phyloP scores from a whole-genome alignment of 106 monocot genomes.

The Amphibolis antarctica region DNA sequence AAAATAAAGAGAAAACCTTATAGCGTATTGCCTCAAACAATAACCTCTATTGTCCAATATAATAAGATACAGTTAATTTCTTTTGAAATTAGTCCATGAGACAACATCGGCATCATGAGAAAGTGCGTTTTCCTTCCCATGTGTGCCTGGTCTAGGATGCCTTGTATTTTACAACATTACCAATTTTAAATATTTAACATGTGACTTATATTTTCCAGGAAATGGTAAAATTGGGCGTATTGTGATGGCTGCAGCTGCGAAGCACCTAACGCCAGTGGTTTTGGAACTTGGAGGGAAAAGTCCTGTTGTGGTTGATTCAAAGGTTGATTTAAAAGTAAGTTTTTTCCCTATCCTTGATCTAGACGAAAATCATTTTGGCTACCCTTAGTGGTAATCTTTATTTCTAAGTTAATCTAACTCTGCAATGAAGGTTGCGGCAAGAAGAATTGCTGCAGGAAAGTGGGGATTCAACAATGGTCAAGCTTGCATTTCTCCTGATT shows the following conservation, averaged over 20 bases:
- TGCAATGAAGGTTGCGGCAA: slow-evolving; percentile 10
- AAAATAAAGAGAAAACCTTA: too few species aligned
- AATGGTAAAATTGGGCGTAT: slow-evolving; percentile 22
- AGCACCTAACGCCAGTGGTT: slow-evolving; percentile 36
- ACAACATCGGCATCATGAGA: too few species aligned
- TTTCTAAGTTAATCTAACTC: background rate
- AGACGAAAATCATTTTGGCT: too few species aligned
- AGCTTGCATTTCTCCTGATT: slow-evolving; percentile 31
- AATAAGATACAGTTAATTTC: too few species aligned
- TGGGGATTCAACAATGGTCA: slow-evolving; percentile 40
- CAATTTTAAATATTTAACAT: background rate
- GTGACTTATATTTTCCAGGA: slow-evolving; percentile 16
- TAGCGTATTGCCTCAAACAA: too few species aligned
- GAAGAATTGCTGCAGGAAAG: slow-evolving; percentile 24
- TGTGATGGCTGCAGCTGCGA: slow-evolving; percentile 34
- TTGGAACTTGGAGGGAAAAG: slow-evolving; percentile 42
- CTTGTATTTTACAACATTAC: background rate
- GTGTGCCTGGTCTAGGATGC: too few species aligned
- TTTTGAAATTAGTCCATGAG: too few species aligned
- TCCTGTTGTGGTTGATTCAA: slow-evolving; percentile 31
- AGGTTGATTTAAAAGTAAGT: slow-evolving; percentile 21
- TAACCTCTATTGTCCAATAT: too few species aligned
- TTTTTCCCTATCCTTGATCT: too few species aligned
- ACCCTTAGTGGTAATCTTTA: background rate
- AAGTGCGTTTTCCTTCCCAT: too few species aligned